A percentile compares a stretch with the other conserved stretches of the same genome.
Evolutionary conservation across 2,329 filamentous ascomycete genomes (phyloP).

Genomic region (Paramyrothecium sp.): DNA sequence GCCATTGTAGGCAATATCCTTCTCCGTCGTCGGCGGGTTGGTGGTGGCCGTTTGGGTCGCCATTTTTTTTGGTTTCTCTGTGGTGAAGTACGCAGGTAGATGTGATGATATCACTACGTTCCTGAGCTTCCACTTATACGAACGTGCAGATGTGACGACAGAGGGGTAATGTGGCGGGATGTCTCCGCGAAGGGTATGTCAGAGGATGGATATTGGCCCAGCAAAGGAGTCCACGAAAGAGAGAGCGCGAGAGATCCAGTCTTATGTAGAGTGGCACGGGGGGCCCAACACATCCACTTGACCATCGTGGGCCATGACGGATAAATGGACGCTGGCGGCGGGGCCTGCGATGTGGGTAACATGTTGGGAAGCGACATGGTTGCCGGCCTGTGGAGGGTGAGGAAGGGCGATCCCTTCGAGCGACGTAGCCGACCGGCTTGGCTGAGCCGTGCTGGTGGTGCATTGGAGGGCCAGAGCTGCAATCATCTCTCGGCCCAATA

Average conservation of each 20-base stretch:
- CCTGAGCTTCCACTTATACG: too few relatives aligned
- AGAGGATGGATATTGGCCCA: neutral
- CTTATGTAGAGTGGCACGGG: neutral
- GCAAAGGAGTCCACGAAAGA: neutral
- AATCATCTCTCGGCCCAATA: neutral
- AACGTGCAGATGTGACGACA: neutral
- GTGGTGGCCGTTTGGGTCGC: neutral
- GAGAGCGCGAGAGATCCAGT: neutral
- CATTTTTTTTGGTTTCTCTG: neutral
- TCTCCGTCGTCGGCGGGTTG: neutral
- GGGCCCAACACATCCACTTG: neutral
- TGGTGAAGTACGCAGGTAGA: neutral
- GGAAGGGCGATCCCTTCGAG: neutral
- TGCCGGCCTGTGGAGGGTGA: neutral
- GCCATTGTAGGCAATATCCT: neutral
- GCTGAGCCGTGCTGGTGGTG: neutral
- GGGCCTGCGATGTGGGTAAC: neutral
- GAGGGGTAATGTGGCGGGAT: neutral
- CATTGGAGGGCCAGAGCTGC: neutral
- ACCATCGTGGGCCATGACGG: neutral
- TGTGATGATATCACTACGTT: too few relatives aligned
- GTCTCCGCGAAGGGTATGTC: neutral
- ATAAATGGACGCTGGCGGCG: neutral
- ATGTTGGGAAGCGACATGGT: neutral
- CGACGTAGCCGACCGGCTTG: neutral